A percentile compares a stretch with the other conserved stretches of the same genome.
Conservation (phyloP, 345 rosid genomes). For the Brassica carinata region DNA sequence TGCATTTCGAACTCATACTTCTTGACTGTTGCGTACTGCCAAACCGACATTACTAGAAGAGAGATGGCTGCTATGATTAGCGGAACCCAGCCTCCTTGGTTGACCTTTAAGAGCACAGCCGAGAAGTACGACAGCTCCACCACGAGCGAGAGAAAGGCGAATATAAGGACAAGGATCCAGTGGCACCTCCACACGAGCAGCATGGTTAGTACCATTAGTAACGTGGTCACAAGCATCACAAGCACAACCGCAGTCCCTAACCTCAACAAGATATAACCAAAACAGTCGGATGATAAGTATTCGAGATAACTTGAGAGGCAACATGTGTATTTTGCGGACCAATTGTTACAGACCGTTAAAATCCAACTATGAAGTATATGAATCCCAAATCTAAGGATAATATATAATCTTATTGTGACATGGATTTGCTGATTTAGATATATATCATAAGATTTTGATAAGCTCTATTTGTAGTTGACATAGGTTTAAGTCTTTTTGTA, state of each 20-base stretch:
- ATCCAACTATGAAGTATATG: too few relatives aligned
- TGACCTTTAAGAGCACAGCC: not conserved
- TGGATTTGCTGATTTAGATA: too few relatives aligned
- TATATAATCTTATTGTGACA: too few relatives aligned
- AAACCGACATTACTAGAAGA: not conserved
- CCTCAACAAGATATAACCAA: too few relatives aligned
- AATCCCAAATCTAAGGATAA: too few relatives aligned
- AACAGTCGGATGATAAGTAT: too few relatives aligned
- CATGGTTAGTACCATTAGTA: not conserved
- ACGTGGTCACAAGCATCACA: not conserved
- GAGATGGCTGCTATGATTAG: not conserved
- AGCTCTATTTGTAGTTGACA: too few relatives aligned
- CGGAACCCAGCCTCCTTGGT: not conserved
- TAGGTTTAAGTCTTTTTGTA: too few relatives aligned
- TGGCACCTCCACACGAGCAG: not conserved
- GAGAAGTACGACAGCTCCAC: not conserved
- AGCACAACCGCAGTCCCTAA: not conserved
- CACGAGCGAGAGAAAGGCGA: not conserved
- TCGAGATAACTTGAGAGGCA: too few relatives aligned
- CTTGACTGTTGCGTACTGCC: not conserved
- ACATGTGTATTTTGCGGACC: too few relatives aligned
- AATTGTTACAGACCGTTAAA: too few relatives aligned
- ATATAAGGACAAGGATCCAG: not conserved
- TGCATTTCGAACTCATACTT: not conserved
- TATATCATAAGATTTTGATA: too few relatives aligned